Conservation (phyloP, 768 basidiomycete genomes). For the Hebeloma cylindrosporum region DNA sequence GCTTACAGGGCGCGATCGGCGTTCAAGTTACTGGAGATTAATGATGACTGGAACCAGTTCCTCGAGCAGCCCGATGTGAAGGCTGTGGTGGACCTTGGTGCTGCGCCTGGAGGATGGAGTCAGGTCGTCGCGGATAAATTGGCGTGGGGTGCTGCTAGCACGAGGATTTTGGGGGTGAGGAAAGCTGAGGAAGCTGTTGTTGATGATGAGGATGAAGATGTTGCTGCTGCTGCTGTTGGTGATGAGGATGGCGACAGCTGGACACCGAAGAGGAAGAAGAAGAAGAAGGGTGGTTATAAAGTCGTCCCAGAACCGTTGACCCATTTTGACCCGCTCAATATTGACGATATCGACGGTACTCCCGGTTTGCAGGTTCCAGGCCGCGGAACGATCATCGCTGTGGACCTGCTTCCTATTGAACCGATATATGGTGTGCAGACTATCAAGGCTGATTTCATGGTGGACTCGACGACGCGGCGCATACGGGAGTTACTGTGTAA, state of each 20-base stretch:
- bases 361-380: slow-evolving; percentile 17
- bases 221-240: neutral
- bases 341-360: slow-evolving; percentile 29
- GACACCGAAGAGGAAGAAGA: slow-evolving; percentile 12
- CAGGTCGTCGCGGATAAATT: slow-evolving; percentile 73
- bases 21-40: slow-evolving; percentile 87
- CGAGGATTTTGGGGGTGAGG: neutral
- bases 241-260: neutral
- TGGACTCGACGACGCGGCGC: slow-evolving; percentile 43
- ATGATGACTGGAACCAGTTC: slow-evolving; percentile 55
- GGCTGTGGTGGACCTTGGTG: slow-evolving; percentile 83
- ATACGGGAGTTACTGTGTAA: slow-evolving; percentile 40
- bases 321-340: slow-evolving; percentile 43
- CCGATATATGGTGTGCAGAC: slow-evolving; percentile 73
- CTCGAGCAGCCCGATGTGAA: slow-evolving; percentile 50
- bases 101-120: slow-evolving; percentile 93
- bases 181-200: neutral
- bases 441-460: slow-evolving; percentile 79
- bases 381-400: slow-evolving; percentile 61
- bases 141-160: slow-evolving; percentile 41
- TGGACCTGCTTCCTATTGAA: slow-evolving; percentile 75
- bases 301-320: slow-evolving; percentile 25
- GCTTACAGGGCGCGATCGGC: slow-evolving; percentile 84
- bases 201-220: neutral
- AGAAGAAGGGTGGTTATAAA: slow-evolving; percentile 3